Percentiles rank a stretch among this genome's conserved stretches.
These are phyloP conservation scores for Polyporus tsugae DNA, from an alignment of 1,284 basidiomycete species.

Conservation along the genomic window DNA sequence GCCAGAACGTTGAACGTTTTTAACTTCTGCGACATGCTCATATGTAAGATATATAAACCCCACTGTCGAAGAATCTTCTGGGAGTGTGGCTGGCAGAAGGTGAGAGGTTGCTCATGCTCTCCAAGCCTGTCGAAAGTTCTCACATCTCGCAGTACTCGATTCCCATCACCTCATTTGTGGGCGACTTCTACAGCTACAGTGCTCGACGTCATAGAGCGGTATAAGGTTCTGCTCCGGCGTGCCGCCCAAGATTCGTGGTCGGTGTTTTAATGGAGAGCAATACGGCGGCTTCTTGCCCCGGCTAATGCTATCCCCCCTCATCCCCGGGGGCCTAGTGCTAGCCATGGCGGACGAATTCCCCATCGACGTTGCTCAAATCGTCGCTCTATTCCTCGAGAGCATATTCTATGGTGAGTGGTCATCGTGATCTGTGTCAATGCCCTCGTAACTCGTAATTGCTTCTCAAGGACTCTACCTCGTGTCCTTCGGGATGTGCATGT, in stretches of 20 bases:
- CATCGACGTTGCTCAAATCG: constrained; percentile 2
- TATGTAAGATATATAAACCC: too few relatives aligned
- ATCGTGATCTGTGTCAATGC: background rate
- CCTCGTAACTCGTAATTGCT: background rate
- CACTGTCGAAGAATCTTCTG: too few relatives aligned
- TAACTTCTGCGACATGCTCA: too few relatives aligned
- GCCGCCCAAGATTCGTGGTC: background rate
- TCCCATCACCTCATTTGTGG: too few relatives aligned
- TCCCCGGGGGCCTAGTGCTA: too few relatives aligned
- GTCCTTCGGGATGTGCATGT: constrained; percentile 6
- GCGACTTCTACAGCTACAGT: background rate
- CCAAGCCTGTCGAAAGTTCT: too few relatives aligned
- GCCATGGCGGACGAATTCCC: constrained; percentile 1
- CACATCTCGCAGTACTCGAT: too few relatives aligned
- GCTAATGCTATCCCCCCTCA: too few relatives aligned
- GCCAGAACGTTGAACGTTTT: too few relatives aligned
- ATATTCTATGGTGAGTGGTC: constrained; percentile 4
- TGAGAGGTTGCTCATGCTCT: too few relatives aligned
- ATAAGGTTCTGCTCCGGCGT: background rate
- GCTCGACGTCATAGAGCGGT: background rate
- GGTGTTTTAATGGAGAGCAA: background rate
- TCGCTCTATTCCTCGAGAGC: constrained; percentile 7
- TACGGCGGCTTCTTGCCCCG: background rate
- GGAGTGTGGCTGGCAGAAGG: too few relatives aligned
- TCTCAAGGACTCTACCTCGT: background rate